phyloP scores from a whole-genome alignment of 148 eudicot species.

The Spergularia bocconei region DNA sequence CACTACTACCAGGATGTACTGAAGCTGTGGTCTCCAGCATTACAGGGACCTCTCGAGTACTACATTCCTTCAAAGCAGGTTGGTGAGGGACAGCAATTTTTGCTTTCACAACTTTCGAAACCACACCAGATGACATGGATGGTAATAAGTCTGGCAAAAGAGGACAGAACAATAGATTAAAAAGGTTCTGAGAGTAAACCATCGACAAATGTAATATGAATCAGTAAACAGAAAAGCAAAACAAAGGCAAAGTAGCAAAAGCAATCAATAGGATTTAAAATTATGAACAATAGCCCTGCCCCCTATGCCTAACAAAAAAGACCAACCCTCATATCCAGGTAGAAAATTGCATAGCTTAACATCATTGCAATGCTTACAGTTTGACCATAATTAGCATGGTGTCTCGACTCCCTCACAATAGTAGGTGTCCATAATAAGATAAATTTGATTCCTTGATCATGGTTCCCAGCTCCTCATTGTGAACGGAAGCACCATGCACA shows the following conservation, averaged over 20 bases:
- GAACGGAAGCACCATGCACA: too few species aligned
- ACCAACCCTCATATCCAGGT: not conserved
- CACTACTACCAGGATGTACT: slow-evolving; percentile 98
- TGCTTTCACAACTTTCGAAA: slow-evolving; percentile 80
- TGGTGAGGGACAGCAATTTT: slow-evolving; percentile 24
- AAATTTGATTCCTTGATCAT: too few species aligned
- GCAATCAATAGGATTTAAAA: not conserved
- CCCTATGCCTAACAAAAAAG: not conserved
- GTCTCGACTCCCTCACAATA: too few species aligned
- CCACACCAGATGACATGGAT: slow-evolving; percentile 74
- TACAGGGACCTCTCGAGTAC: slow-evolving; percentile 47
- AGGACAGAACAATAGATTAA: slow-evolving; percentile 6
- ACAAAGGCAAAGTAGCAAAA: not conserved
- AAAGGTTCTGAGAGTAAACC: not conserved
- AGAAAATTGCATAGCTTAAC: not conserved
- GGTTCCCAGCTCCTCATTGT: too few species aligned
- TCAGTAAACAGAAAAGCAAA: too few species aligned
- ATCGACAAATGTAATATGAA: too few species aligned
- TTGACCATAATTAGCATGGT: too few species aligned
- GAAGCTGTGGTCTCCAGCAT: slow-evolving; percentile 99
- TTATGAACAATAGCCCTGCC: not conserved
- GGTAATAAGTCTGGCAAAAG: slow-evolving; percentile 60
- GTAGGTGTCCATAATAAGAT: too few species aligned
- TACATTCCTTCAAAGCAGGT: slow-evolving; percentile 16
- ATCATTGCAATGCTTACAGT: not conserved